Evolutionary conservation across 768 basidiomycete genomes (phyloP), one percentile per base, ranked within the genome.

Genomic region (Kwoniella shandongensis): DNA sequence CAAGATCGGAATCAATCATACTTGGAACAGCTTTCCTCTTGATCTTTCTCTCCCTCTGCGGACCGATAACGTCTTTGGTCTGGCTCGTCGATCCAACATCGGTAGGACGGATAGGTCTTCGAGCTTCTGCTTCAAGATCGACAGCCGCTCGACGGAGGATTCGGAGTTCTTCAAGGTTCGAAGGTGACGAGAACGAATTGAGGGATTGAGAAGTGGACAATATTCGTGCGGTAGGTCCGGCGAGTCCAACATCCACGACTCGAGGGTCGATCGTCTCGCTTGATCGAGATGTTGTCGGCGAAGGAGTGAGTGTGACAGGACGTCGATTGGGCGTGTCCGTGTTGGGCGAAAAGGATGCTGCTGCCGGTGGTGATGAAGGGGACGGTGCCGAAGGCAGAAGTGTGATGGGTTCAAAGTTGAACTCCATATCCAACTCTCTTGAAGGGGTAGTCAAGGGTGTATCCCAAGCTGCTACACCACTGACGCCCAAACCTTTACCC

Each of bases 11-110:
- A 23, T 58, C 56, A 25, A 51, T 39, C 35, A 62, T 39, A 26
- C 52, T 51, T n/a, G 66, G 66, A 10, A 68, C 66, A 7, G 63
- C 63, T 38, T 68, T 68, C 12, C 66, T 44, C 46, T 62, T 56
- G 57, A 68, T 68, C 50, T 51, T 60, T 27, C 54, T 54, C 44
- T 61, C 66, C 25, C 51, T 54, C 20, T 46, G 54, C 18, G 22
- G 18, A 12, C 23, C 42, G 27, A 32, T 36, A 29, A 15, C 39
- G 5, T n/a, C 27, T 29, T 11, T n/a, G n/a, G 47, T 7, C 22
- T 32, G 18, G 39, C n/a, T 3, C 12, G 7, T 38, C 10, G 42
- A 22, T 40, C 13, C 29, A 42, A 13, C 20, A 25, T 18, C 17
- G 11, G 38, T 22, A 2, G 59, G 25, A 17, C 44, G 29, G n/a